Evolutionary conservation across 148 eudicot genomes (phyloP).

Genomic region (Dianthus caryophyllus): DNA sequence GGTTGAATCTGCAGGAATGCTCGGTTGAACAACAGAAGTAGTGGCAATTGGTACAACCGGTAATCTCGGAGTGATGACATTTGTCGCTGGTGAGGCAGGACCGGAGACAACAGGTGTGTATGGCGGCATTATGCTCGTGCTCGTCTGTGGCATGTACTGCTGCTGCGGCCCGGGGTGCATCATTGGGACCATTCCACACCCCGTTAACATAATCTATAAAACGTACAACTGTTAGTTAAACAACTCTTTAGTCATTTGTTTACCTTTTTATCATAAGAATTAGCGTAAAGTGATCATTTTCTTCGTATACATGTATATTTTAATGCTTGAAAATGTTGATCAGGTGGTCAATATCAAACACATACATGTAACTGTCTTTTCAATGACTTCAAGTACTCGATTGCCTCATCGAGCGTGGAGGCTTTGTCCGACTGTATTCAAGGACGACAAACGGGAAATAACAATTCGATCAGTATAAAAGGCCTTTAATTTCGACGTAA

Average conservation of each 20-base stretch:
- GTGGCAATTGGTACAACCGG: slow-evolving; percentile 33
- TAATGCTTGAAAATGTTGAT: too few species aligned
- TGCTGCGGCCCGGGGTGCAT: slow-evolving; percentile 78
- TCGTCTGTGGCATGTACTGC: slow-evolving; percentile 47
- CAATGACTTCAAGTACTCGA: slow-evolving; percentile 70
- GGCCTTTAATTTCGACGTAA: too few species aligned
- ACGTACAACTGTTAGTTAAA: neutral
- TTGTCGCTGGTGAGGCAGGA: slow-evolving; percentile 29
- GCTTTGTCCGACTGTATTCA: slow-evolving; percentile 68
- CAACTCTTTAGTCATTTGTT: too few species aligned
- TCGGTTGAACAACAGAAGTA: slow-evolving; percentile 29
- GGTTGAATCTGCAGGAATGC: slow-evolving; percentile 29
- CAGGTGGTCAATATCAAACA: too few species aligned
- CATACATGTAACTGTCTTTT: slow-evolving; percentile 77
- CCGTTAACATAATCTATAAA: slow-evolving; percentile 80
- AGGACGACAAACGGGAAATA: neutral
- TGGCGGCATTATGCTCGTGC: slow-evolving; percentile 51
- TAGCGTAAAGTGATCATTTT: neutral
- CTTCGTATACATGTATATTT: neutral
- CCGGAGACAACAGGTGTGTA: slow-evolving; percentile 37
- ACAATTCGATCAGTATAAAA: neutral
- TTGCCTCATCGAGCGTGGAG: slow-evolving; percentile 89
- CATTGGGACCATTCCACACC: slow-evolving; percentile 75
- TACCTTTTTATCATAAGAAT: neutral
- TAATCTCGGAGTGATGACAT: slow-evolving; percentile 26